phyloP scores from a whole-genome alignment of 345 rosid genomes.

The Euphorbia lathyris region DNA sequence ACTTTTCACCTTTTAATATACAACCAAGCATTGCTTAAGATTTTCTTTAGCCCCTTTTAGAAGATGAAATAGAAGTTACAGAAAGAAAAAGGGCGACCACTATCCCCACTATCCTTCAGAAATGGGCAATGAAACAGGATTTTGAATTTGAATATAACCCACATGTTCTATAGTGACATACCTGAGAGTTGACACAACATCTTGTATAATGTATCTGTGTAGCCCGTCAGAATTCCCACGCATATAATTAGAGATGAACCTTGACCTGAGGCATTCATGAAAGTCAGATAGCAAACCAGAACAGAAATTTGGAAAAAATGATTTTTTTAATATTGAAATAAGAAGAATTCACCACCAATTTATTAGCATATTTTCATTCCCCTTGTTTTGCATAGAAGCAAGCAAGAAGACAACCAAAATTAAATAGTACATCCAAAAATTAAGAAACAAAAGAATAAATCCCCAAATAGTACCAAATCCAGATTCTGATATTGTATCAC shows the following conservation, averaged over 20 bases:
- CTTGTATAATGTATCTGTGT: conserved; percentile 85
- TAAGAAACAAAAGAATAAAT: not conserved
- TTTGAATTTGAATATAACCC: not conserved
- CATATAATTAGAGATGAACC: conserved; percentile 90
- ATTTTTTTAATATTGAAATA: not conserved
- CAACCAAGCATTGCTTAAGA: not conserved
- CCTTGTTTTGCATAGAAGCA: not conserved
- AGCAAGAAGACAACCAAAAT: not conserved
- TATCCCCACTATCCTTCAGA: not conserved
- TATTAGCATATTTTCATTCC: not conserved
- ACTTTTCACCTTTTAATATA: not conserved
- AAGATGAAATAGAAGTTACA: not conserved
- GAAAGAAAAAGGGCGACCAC: not conserved
- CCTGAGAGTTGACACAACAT: conserved; percentile 88
- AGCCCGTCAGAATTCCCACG: conserved; percentile 91
- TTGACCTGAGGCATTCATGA: conserved; percentile 60
- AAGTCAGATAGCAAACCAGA: conserved; percentile 11
- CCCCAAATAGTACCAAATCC: conserved; percentile 67
- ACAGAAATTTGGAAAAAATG: not conserved
- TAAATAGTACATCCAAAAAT: not conserved
- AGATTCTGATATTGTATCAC: conserved; percentile 89
- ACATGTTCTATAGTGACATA: conserved; percentile 25
- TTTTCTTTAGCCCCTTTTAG: not conserved
- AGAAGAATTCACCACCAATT: not conserved
- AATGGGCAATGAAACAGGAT: not conserved